Percentiles rank a stretch among this genome's conserved stretches.
These are phyloP conservation scores for Chionographis japonica DNA, from an alignment of 106 monocot species.

Conservation along the genomic window DNA sequence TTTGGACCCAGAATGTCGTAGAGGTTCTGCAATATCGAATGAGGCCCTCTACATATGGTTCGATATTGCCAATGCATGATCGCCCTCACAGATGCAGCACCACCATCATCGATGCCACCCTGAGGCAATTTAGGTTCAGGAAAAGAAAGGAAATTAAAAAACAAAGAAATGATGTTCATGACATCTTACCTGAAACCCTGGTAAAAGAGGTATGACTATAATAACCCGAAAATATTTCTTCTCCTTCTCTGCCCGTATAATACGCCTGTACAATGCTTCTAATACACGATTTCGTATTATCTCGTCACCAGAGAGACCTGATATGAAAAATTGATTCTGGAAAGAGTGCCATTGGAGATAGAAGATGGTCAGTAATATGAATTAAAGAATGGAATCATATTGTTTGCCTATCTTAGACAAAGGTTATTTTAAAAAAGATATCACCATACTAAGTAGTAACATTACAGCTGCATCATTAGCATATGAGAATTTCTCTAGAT, in stretches of 20 bases:
- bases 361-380: not conserved
- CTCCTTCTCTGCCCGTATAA: slow-evolving; percentile 81
- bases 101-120: slow-evolving; percentile 99
- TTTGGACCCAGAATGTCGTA: slow-evolving; percentile 67
- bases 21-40: slow-evolving; percentile 83
- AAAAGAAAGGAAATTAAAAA: not conserved
- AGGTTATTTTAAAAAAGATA: too few relatives aligned
- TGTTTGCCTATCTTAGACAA: too few relatives aligned
- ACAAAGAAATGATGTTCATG: not conserved
- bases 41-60: slow-evolving; percentile 90
- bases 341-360: slow-evolving; percentile 9
- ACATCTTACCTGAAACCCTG: slow-evolving; percentile 87
- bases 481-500: not conserved
- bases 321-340: slow-evolving; percentile 99
- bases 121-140: slow-evolving; percentile 12
- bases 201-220: slow-evolving; percentile 86
- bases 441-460: not conserved
- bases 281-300: slow-evolving; percentile 88
- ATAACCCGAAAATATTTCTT: slow-evolving; percentile 89
- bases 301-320: slow-evolving; percentile 94
- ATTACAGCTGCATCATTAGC: not conserved
- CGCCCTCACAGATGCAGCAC: slow-evolving; percentile 99
- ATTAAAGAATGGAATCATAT: not conserved
- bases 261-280: slow-evolving; percentile 87
- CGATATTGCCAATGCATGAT: slow-evolving; percentile 98